phyloP scores from a whole-genome alignment of 2,329 filamentous ascomycete genomes.

The Tothia fuscella region DNA sequence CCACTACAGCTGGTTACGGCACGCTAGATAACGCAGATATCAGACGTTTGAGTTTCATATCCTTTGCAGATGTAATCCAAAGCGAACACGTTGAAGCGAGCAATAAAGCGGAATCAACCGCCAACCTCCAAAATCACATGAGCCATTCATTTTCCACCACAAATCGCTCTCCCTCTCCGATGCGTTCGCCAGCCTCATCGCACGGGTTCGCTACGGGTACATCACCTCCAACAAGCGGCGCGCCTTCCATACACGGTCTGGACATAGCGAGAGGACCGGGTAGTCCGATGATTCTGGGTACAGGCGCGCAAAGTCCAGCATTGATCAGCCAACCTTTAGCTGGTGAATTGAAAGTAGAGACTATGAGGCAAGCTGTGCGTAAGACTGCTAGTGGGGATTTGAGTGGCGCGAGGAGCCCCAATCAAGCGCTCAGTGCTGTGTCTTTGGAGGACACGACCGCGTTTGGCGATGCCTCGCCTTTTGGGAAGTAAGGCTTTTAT shows the following conservation, averaged over 20 bases:
- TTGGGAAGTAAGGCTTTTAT: too few species aligned
- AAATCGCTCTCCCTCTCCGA: conserved; percentile 63
- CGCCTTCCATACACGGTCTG: conserved; percentile 60
- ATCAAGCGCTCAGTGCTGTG: conserved; percentile 1
- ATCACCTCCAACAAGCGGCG: conserved; percentile 66
- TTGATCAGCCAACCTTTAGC: conserved; percentile 37
- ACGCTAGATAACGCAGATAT: conserved; percentile 67
- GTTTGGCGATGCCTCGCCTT: too few species aligned
- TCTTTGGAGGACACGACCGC: conserved; percentile 2
- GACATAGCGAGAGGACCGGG: conserved; percentile 51
- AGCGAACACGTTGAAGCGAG: conserved; percentile 54
- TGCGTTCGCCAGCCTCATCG: conserved; percentile 67
- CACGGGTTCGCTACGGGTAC: conserved; percentile 45
- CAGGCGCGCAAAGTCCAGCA: conserved; percentile 42
- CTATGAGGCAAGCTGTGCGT: conserved; percentile 79
- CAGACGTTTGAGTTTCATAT: conserved; percentile 83
- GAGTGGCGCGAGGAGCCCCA: conserved; percentile 19
- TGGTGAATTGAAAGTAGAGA: conserved; percentile 78
- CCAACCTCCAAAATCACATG: conserved; percentile 56
- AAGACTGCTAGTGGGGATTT: conserved; percentile 79
- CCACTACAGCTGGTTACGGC: conserved; percentile 54
- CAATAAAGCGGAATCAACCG: conserved; percentile 13
- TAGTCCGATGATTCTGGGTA: conserved; percentile 40
- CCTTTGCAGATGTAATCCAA: conserved; percentile 91
- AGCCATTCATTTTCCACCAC: conserved; percentile 49